Base-by-base conservation (phyloP, 2,329 filamentous ascomycete species). In the Xylariaceae sp. region DNA sequence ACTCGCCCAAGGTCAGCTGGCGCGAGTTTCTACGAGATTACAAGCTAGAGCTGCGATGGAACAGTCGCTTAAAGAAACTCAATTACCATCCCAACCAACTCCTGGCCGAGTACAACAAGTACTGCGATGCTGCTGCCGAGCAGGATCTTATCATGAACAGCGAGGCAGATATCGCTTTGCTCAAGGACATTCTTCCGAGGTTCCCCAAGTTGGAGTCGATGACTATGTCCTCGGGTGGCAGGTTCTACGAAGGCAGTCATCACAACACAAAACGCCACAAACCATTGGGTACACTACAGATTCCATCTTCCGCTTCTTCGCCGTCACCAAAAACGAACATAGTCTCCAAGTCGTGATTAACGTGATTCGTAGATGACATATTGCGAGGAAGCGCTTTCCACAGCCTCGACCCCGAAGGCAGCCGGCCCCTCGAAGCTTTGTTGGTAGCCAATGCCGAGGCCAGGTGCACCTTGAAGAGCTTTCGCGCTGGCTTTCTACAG, bases 391-490 rank as follows among this genome's bases (percentile, higher is more conserved):
- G 33, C 11, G 39, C 39, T 11, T 15, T 45, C 15, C 15, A 32
- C 7, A 35, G 33, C 14, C 32, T 57, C n/a, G 10, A 50, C 12
- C 62, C 60, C 7, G 44, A 50, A 15, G 62, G 59, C 7, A 53
- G 51, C 38, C 55, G 56, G 14, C 57, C 55, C 9, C 51, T 65
- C 38, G 53, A 63, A 7, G 53, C 59, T 9, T 50, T 65, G 6
- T 55, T 65, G 33, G 22, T 45, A 14, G 61, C 62, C 27, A 50
- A 59, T 18, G 58, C 47, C 30, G 47, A 51, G 14, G 43, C 49
- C 3, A 47, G 51, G 9, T 56, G 55, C 44, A 47, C 44, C 14
- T 33, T 63, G 38, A 53, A 44, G 18, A 55, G 33, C 9, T 48
- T 65, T 15, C 51, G 49, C 6, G 60, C 56, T 2, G 58, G 56